These are phyloP conservation scores for Boeremia lycopersici DNA, from an alignment of 2,329 filamentous ascomycete genomes.

Conservation along the genomic window DNA sequence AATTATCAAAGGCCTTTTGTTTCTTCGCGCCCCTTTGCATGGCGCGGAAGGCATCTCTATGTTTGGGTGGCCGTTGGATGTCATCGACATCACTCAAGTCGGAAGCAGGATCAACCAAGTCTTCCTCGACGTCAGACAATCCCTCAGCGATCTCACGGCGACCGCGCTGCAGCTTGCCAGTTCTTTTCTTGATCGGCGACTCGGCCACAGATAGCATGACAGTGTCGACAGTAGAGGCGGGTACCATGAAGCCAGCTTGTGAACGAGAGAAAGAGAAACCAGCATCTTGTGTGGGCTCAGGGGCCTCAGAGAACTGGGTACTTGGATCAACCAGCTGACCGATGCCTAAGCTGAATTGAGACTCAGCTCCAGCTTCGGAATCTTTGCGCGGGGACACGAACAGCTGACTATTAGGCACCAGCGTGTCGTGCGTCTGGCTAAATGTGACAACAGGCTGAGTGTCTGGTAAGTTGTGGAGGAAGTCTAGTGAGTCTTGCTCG, in stretches of 20 bases:
- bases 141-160: slow-evolving; percentile 48
- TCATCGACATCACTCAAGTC: slow-evolving; percentile 33
- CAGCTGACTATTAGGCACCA: slow-evolving; percentile 64
- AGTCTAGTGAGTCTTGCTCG: slow-evolving; percentile 58
- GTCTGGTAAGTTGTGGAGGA: slow-evolving; percentile 58
- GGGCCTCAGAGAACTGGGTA: slow-evolving; percentile 71
- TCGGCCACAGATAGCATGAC: slow-evolving; percentile 63
- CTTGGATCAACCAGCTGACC: slow-evolving; percentile 44
- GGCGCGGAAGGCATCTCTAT: slow-evolving; percentile 67
- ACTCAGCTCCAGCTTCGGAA: slow-evolving; percentile 24
- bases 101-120: slow-evolving; percentile 32
- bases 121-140: slow-evolving; percentile 55
- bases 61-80: slow-evolving; percentile 43
- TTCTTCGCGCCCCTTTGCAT: slow-evolving; percentile 71
- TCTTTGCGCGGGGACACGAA: slow-evolving; percentile 31
- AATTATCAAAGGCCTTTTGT: slow-evolving; percentile 58
- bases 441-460: slow-evolving; percentile 62
- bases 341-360: slow-evolving; percentile 42
- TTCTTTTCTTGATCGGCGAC: slow-evolving; percentile 69
- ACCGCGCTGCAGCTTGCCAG: slow-evolving; percentile 60
- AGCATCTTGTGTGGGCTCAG: slow-evolving; percentile 80
- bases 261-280: slow-evolving; percentile 74
- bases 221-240: slow-evolving; percentile 74
- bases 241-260: slow-evolving; percentile 68
- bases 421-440: slow-evolving; percentile 65